Evolutionary conservation across 371 early-diverging fungal genomes (phyloP).

Genomic region (Parasitella parasitica): DNA sequence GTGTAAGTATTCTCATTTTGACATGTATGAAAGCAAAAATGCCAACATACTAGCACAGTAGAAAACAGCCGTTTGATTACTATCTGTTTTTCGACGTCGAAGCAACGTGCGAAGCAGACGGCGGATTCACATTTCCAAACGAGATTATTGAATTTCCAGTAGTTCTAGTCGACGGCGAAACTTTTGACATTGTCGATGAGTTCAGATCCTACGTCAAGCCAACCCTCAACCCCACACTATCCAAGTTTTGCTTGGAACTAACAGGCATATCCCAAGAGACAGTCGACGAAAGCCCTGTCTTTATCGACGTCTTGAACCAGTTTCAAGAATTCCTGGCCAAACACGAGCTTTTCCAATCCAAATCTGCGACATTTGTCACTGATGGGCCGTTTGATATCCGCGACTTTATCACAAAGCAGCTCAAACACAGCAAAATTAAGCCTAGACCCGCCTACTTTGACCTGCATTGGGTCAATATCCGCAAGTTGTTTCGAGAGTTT

Average conservation of each 20-base stretch:
- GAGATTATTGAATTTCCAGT: constrained; percentile 90
- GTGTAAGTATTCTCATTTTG: neutral
- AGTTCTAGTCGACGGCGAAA: constrained; percentile 62
- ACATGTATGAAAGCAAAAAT: neutral
- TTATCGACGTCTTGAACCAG: constrained; percentile 38
- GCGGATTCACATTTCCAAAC: constrained; percentile 60
- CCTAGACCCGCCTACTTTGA: constrained; percentile 51
- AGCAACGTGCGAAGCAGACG: constrained; percentile 72
- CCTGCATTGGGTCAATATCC: constrained; percentile 65
- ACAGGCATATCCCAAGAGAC: constrained; percentile 71
- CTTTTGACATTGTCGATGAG: constrained; percentile 61
- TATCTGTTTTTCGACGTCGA: constrained; percentile 80
- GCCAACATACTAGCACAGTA: neutral
- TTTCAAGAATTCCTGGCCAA: constrained; percentile 49
- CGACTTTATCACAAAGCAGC: constrained; percentile 74
- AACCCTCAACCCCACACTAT: constrained; percentile 58
- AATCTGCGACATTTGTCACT: constrained; percentile 43
- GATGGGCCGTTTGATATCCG: constrained; percentile 87
- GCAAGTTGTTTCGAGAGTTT: constrained; percentile 48
- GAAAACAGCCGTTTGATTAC: constrained; percentile 44
- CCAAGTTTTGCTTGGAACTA: constrained; percentile 69
- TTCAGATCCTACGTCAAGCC: constrained; percentile 79
- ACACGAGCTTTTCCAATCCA: constrained; percentile 53
- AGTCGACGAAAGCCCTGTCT: constrained; percentile 60
- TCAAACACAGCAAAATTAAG: constrained; percentile 45